Base-by-base conservation (phyloP, 1,284 basidiomycete genomes). In the Vanrija humicola region DNA sequence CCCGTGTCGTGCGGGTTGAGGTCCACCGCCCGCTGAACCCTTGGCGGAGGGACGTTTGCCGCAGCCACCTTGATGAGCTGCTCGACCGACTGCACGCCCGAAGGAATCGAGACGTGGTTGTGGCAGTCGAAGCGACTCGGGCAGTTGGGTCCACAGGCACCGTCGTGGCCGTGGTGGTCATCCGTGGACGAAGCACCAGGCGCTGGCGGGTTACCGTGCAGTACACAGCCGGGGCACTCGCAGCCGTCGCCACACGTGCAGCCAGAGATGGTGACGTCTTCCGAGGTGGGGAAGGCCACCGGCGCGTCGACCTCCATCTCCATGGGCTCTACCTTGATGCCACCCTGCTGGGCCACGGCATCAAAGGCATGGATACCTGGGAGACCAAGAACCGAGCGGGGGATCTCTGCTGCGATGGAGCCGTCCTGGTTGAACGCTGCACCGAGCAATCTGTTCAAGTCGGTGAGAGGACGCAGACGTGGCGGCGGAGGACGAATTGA, bases 171-270 rank as follows among this genome's bases (percentile, higher is more conserved):
- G 28, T 62, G 65, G 3, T 55, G 48, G 26, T 46, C 52, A n/a
- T 51, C 56, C 2, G 46, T 18, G 2, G 50, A 39, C n/a, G 59
- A 55, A 44, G 49, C 55, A 34, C 34, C 34, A 12, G 34, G 34
- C 34, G 34, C 34, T 12, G 50, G 46, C 6, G 48, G 21, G 26
- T 67, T 67, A 38, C 63, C 65, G 54, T 78, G 77, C 1, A 69
- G 72, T 4, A 65, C 65, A 47, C 77, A 78, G 8, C 71, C 73
- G 4, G 77, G 66, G 61, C 77, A 78, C 10, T 69, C 63, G 53
- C 77, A 78, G 8, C 70, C 69, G 9, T 74, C 70, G 1, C 75
- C 76, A 55, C 77, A 78, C 6, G 72, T 73, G 52, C 77, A 78
- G 0, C 69, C 70, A 9, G 69, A 71, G 38, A 77, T 68, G 26